Percentiles rank a stretch among this genome's conserved stretches.
These are phyloP conservation scores for Diplocarpon mali DNA, from an alignment of 2,329 filamentous ascomycete species.

Conservation along the genomic window DNA sequence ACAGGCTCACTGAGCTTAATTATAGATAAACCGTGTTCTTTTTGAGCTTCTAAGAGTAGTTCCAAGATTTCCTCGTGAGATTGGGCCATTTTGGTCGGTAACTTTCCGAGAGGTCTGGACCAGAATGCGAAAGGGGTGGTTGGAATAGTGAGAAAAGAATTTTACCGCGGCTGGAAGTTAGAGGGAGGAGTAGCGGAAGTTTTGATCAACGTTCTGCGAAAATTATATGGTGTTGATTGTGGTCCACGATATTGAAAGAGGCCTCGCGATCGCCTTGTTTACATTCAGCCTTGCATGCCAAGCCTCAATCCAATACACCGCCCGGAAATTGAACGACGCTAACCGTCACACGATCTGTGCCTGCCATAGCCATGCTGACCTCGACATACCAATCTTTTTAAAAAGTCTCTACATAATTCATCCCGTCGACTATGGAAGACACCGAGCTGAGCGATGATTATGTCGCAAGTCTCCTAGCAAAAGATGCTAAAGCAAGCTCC, in stretches of 20 bases:
- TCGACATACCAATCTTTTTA: not conserved
- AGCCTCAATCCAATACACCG: not conserved
- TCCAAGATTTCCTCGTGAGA: conserved; percentile 32
- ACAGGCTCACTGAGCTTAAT: conserved; percentile 69
- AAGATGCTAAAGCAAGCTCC: conserved; percentile 66
- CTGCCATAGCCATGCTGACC: not conserved
- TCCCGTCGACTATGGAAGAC: conserved; percentile 14
- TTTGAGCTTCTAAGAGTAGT: conserved; percentile 42
- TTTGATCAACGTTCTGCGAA: too few species aligned
- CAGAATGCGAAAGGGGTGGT: too few species aligned
- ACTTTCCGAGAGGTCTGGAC: not conserved
- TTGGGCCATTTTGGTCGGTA: conserved; percentile 13
- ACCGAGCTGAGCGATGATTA: conserved; percentile 60
- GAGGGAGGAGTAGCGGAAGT: too few species aligned
- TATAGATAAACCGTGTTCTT: conserved; percentile 56
- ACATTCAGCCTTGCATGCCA: conserved; percentile 5
- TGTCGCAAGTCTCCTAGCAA: conserved; percentile 65
- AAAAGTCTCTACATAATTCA: not conserved
- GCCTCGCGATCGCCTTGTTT: conserved; percentile 7
- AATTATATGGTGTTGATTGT: too few species aligned
- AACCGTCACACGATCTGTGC: not conserved
- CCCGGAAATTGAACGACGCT: not conserved
- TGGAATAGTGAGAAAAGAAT: too few species aligned
- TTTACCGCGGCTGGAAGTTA: too few species aligned
- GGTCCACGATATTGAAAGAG: too few species aligned